These are phyloP conservation scores for Suillus fuscotomentosus DNA, from an alignment of 768 basidiomycete genomes.

Conservation along the genomic window DNA sequence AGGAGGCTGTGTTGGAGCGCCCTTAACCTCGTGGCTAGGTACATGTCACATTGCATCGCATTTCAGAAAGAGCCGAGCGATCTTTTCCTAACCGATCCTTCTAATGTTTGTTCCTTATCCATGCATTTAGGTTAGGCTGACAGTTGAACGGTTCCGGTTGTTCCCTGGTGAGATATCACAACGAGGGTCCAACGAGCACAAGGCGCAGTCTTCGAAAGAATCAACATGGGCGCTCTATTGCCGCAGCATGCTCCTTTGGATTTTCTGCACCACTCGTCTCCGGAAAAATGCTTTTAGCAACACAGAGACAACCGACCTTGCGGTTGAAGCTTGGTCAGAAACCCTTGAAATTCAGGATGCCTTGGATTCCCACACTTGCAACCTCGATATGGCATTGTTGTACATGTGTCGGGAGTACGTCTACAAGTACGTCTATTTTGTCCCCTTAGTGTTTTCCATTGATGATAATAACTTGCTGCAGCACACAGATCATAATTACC, in stretches of 20 bases:
- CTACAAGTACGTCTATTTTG: constrained; percentile 56
- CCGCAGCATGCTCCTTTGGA: constrained; percentile 81
- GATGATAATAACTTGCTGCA: constrained; percentile 26
- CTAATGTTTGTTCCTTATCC: constrained; percentile 50
- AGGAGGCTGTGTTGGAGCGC: constrained; percentile 79
- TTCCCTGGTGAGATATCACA: constrained; percentile 75
- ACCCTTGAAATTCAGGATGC: constrained; percentile 65
- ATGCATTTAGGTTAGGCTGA: constrained; percentile 3
- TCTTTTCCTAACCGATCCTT: constrained; percentile 61
- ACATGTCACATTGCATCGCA: constrained; percentile 66
- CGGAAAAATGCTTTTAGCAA: constrained; percentile 39
- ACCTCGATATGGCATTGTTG: constrained; percentile 63
- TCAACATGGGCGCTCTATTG: constrained; percentile 82
- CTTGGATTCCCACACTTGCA: constrained; percentile 67
- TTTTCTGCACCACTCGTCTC: constrained; percentile 55
- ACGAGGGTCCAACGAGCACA: constrained; percentile 41
- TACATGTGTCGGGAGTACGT: constrained; percentile 71
- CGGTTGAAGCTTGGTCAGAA: constrained; percentile 65
- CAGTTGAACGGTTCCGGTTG: constrained; percentile 28
- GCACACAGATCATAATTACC: constrained; percentile 64
- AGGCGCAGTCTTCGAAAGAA: constrained; percentile 63
- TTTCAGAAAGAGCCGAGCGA: constrained; percentile 56
- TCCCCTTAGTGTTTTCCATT: neutral
- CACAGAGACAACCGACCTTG: constrained; percentile 58
- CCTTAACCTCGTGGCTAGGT: constrained; percentile 63